Base-by-base conservation (phyloP, 208 protist genomes). In the Angomonas deanei region DNA sequence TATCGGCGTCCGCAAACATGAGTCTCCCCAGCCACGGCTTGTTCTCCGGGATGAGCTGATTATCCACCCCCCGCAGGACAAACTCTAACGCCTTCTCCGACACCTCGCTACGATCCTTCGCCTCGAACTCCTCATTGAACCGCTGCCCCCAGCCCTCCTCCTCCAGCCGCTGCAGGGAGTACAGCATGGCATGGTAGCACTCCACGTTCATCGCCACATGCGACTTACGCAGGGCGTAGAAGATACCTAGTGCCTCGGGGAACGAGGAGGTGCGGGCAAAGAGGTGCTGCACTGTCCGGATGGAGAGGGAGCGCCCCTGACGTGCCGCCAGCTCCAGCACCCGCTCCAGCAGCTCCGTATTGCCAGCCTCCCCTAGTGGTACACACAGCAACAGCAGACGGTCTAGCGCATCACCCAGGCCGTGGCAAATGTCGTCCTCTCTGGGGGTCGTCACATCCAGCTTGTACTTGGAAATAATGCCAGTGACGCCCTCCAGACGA, bases 161-260 rank as follows among this genome's bases (percentile, higher is more conserved):
- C 66, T 94, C 87, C 17, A 96, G 74, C 3, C 87, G 75, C 80
- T 94, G 91, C 55, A 96, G 72, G 3, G 86, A 92, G 68, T 92
- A 96, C 52, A 96, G 65, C 91, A 96, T 96, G n/a, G 87, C 84
- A 66, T 94, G 87, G 68, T 96, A 96, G 5, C 78, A 69, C 68
- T 93, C 81, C 77, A 91, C 91, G 62, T 85, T 90, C 86, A 96
- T 96, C 17, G 83, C 76, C 31, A 96, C 78, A 64, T 93, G 78
- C 48, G 78, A 85, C 32, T 74, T 73, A 23, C 87, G 82, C 73
- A 96, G 72, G 19, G 85, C 69, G 69, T 96, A 91, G 66, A 96
- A 96, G 47, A 96, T 67, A 24, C 80, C 79, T 8, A 96, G 72
- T 0, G 91, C 91, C 64, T 96, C 85, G 2, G 81, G 76, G 62